phyloP scores from a whole-genome alignment of 768 basidiomycete species.

The Leucogyrophana mollusca region DNA sequence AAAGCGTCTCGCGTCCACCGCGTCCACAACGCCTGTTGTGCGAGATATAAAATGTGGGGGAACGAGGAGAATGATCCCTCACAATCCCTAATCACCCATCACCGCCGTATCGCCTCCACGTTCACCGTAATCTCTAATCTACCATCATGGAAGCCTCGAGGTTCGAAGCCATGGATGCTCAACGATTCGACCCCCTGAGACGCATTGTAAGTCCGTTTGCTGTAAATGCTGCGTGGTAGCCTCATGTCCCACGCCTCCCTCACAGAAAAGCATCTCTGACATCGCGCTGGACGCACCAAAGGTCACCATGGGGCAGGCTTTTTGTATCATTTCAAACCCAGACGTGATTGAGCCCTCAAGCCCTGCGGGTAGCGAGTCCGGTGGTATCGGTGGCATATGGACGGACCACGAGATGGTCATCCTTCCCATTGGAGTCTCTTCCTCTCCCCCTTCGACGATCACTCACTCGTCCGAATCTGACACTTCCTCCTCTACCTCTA shows the following conservation, averaged over 20 bases:
- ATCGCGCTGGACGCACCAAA: slow-evolving; percentile 10
- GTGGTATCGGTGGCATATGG: slow-evolving; percentile 29
- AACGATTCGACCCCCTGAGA: slow-evolving; percentile 32
- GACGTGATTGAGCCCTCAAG: slow-evolving; percentile 7
- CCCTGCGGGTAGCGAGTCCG: slow-evolving; percentile 12
- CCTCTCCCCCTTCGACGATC: not conserved
- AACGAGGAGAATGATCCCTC: slow-evolving; percentile 22
- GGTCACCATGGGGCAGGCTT: slow-evolving; percentile 25
- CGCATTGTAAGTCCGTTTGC: slow-evolving; percentile 18
- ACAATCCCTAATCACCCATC: slow-evolving; percentile 28
- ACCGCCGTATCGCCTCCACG: slow-evolving; percentile 18
- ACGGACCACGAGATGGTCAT: slow-evolving; percentile 33
- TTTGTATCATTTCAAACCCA: slow-evolving; percentile 10
- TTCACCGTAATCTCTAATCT: slow-evolving; percentile 29
- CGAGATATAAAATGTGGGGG: slow-evolving; percentile 19
- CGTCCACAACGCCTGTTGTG: slow-evolving; percentile 23
- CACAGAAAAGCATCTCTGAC: slow-evolving; percentile 17
- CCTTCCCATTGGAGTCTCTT: slow-evolving; percentile 24
- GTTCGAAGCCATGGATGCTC: slow-evolving; percentile 27
- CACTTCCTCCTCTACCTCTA: slow-evolving; percentile 3
- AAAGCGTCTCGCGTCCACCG: slow-evolving; percentile 7
- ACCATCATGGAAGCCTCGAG: slow-evolving; percentile 25
- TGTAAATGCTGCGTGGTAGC: slow-evolving; percentile 9
- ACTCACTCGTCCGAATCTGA: slow-evolving; percentile 5
- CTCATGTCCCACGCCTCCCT: slow-evolving; percentile 17